Base-by-base conservation (phyloP, 352 stramenopile genomes). In the Peronospora farinosa region DNA sequence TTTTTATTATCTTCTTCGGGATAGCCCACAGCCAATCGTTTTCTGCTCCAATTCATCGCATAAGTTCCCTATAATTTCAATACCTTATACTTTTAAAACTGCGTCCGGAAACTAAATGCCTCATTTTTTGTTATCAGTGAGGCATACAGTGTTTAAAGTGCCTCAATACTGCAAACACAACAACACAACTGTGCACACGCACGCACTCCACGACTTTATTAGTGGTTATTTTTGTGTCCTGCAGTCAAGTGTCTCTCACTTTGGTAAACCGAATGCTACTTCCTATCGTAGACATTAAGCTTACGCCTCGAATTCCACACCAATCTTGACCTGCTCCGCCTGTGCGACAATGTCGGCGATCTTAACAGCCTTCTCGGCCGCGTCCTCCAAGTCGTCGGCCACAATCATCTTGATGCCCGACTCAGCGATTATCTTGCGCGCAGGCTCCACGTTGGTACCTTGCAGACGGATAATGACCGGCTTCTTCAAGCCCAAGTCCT, bases 381-480 rank as follows among this genome's bases (percentile, higher is more conserved):
- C 95, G 75, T 97, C 90, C 44, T 98, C 95, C 31, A 98, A 72
- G 75, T 98, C 92, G 63, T 96, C 74, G 35, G 92, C 78, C 16
- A 96, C 85, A 54, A 96, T 97, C 78, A 98, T 95, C 64, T 95
- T 85, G 52, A 98, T 91, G 49, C 92, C 92, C 58, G 78, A 96
- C 47, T 84, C 86, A 47, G 86, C 72, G 67, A 98, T 95, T 57
- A 98, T 78, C 54, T 96, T 80, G 51, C 95, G 95, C 13, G 87
- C 95, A 63, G 88, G 81, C 59, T 97, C 87, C 16, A 98, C 95
- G 78, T 98, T 98, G 43, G 95, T 98, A 54, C 96, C 96, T 72
- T 98, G 83, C 49, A 99, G 82, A 70, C 96, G 87, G 61, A 99
- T 97, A 42, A 99, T 93, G 47, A 99, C 88, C 27, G 96, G 96